Conservation (phyloP, 2,329 filamentous ascomycete genomes). For the Shiraia bambusicola region DNA sequence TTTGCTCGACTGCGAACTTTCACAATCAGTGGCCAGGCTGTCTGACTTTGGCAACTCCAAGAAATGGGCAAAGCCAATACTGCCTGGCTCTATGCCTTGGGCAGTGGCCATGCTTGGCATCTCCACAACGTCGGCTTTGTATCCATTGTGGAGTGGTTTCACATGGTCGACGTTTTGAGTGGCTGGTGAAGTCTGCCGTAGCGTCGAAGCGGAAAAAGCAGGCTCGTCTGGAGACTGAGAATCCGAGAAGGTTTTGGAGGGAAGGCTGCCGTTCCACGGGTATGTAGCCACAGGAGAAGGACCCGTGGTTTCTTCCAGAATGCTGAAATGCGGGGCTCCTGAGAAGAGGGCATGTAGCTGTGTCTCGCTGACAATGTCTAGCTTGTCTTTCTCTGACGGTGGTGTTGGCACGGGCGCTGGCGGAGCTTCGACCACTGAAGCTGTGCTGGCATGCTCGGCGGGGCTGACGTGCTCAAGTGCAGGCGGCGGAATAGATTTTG, state of each 20-base stretch:
- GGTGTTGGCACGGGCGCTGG: constrained; percentile 14
- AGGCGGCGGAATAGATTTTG: constrained; percentile 11
- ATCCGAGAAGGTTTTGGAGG: constrained; percentile 65
- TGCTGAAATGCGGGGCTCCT: constrained; percentile 72
- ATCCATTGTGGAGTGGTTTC: constrained; percentile 25
- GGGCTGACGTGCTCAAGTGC: constrained; percentile 12
- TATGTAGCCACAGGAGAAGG: constrained; percentile 66
- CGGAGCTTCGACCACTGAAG: constrained; percentile 11
- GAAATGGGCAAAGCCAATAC: constrained; percentile 68
- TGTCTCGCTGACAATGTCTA: constrained; percentile 43
- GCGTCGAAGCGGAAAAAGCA: constrained; percentile 41
- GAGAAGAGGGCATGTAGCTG: constrained; percentile 72
- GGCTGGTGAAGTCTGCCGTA: constrained; percentile 23
- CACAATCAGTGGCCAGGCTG: constrained; percentile 58
- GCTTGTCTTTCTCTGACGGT: constrained; percentile 12
- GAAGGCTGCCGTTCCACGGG: constrained; percentile 63
- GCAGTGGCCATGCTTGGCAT: constrained; percentile 72
- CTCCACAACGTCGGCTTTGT: constrained; percentile 48
- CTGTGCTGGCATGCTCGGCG: constrained; percentile 12
- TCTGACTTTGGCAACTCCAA: constrained; percentile 67
- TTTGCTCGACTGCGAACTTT: constrained; percentile 47
- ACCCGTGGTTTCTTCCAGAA: constrained; percentile 61
- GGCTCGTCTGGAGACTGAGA: constrained; percentile 32
- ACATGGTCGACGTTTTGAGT: constrained; percentile 15
- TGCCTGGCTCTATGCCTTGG: constrained; percentile 70